phyloP scores from a whole-genome alignment of 1,284 basidiomycete genomes.

The Tilletia setariae region DNA sequence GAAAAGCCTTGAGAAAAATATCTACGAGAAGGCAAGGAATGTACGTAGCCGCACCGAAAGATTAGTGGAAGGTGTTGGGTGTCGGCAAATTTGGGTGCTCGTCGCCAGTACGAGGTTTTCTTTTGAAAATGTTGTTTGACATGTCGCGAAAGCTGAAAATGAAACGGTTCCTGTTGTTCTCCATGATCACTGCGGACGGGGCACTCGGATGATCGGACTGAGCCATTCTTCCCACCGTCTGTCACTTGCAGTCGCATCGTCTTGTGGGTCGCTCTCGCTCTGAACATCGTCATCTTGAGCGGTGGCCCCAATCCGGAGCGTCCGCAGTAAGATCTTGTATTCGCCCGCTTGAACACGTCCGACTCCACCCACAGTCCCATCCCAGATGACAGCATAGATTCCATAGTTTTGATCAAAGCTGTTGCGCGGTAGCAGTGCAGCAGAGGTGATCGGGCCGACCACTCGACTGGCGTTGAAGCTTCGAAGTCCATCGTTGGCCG shows the following conservation, averaged over 20 bases:
- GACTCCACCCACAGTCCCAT: conserved; percentile 9
- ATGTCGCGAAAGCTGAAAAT: no score
- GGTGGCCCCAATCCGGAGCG: not conserved
- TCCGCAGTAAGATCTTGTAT: conserved; percentile 2
- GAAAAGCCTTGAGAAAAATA: no score
- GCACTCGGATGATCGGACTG: conserved; percentile 3
- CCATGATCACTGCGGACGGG: not conserved
- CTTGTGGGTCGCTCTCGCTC: conserved; percentile 4
- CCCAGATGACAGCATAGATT: conserved; percentile 15
- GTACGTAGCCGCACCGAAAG: no score
- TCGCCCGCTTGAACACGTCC: conserved; percentile 9
- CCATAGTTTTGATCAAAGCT: conserved; percentile 10
- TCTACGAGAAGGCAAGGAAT: no score
- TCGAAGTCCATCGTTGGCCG: not conserved
- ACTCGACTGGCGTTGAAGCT: conserved; percentile 3
- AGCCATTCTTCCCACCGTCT: conserved; percentile 9
- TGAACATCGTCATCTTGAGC: not conserved
- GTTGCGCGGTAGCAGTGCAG: conserved; percentile 9
- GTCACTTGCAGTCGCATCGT: not conserved
- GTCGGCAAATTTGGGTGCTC: no score
- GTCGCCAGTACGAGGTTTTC: no score
- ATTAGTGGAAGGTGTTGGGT: no score
- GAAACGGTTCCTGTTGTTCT: no score
- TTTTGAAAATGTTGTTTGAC: no score
- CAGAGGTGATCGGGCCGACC: not conserved